These are phyloP conservation scores for Trifolium dubium DNA, from an alignment of 306 rosid species.

Conservation along the genomic window DNA sequence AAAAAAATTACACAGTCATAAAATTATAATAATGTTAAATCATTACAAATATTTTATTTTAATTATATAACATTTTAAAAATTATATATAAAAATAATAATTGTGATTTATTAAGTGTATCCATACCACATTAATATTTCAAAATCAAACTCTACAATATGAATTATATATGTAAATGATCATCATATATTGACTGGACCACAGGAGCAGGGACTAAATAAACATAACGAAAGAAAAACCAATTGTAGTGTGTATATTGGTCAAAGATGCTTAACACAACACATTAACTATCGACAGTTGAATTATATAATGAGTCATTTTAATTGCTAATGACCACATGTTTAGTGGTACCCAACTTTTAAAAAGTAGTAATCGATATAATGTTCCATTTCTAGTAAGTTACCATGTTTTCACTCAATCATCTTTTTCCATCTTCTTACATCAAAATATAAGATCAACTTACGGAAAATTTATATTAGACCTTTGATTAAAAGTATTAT, in stretches of 20 bases:
- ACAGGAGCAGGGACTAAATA: conserved; percentile 26
- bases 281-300: neutral
- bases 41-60: too few species aligned
- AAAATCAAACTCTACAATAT: neutral
- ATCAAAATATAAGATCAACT: conserved; percentile 21
- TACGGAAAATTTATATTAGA: too few species aligned
- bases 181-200: conserved; percentile 38
- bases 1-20: too few species aligned
- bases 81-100: too few species aligned
- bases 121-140: too few species aligned
- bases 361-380: conserved; percentile 31
- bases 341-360: conserved; percentile 21
- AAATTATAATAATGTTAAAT: too few species aligned
- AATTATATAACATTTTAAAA: too few species aligned
- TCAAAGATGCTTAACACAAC: conserved; percentile 48
- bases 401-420: conserved; percentile 22
- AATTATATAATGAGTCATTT: conserved; percentile 17
- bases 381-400: conserved; percentile 42
- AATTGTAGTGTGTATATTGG: conserved; percentile 39
- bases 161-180: conserved; percentile 41
- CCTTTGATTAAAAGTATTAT: too few species aligned
- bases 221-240: conserved; percentile 27
- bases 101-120: too few species aligned
- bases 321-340: conserved; percentile 19
- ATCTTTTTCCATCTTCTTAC: conserved; percentile 28